These are phyloP conservation scores for Pichia inconspicua DNA, from an alignment of 1,139 yeast species.

Conservation along the genomic window DNA sequence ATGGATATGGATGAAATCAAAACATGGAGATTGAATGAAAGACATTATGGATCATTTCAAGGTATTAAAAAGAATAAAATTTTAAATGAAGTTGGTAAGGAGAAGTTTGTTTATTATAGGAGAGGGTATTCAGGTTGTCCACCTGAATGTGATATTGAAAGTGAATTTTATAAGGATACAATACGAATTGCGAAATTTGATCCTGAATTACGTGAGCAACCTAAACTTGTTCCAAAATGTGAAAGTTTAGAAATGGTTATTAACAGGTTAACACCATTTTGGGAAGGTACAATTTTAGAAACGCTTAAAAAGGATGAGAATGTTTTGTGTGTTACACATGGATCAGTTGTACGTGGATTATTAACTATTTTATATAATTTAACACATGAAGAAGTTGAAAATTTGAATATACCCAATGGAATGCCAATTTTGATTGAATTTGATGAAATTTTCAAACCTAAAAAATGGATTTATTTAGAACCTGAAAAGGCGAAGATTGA, in stretches of 20 bases:
- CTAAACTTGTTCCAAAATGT: constrained; percentile 46
- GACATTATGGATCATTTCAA: constrained; percentile 73
- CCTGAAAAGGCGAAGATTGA: constrained; percentile 61
- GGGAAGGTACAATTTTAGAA: constrained; percentile 37
- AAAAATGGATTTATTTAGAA: constrained; percentile 53
- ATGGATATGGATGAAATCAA: constrained; percentile 43
- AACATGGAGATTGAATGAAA: constrained; percentile 68
- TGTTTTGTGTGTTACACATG: constrained; percentile 66
- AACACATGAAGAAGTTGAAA: constrained; percentile 54
- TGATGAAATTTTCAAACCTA: constrained; percentile 36
- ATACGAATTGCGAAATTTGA: constrained; percentile 13
- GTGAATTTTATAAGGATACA: constrained; percentile 29
- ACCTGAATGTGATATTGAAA: constrained; percentile 37
- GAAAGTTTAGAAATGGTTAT: constrained; percentile 67
- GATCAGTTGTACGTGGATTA: constrained; percentile 64
- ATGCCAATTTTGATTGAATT: constrained; percentile 48
- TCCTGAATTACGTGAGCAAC: constrained; percentile 19
- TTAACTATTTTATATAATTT: constrained; percentile 51
- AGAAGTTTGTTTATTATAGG: constrained; percentile 57
- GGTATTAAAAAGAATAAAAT: constrained; percentile 57
- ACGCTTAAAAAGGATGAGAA: constrained; percentile 29
- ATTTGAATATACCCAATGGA: constrained; percentile 70
- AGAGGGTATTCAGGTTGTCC: constrained; percentile 66
- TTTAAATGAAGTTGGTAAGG: constrained; percentile 45
- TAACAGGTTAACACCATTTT: constrained; percentile 51